Evolutionary conservation across 2,329 filamentous ascomycete species (phyloP).

Genomic region (Colletotrichum orbiculare): DNA sequence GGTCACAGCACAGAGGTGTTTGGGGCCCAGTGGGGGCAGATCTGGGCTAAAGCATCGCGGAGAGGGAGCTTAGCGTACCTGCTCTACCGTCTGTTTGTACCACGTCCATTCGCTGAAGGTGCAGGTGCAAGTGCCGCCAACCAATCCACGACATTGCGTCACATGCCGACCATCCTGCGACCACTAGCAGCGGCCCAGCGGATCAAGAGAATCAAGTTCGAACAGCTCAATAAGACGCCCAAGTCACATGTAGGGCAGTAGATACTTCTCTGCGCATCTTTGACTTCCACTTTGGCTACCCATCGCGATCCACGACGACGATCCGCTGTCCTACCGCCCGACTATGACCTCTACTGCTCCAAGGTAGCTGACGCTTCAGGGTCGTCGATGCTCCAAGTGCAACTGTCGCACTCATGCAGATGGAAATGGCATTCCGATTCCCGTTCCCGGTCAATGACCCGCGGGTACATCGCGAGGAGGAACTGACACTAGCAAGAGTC

Average conservation of each 20-base stretch:
- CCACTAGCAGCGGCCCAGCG: neutral
- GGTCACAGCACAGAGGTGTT: too few species aligned
- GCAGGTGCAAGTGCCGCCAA: slow-evolving; percentile 14
- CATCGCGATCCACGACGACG: slow-evolving; percentile 1
- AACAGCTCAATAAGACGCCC: slow-evolving; percentile 10
- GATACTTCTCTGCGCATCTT: neutral
- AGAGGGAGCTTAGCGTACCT: slow-evolving; percentile 18
- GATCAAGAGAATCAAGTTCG: slow-evolving; percentile 1
- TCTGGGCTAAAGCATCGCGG: slow-evolving; percentile 13
- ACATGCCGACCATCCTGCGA: slow-evolving; percentile 37
- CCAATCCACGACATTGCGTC: slow-evolving; percentile 38
- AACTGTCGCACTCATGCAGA: slow-evolving; percentile 14
- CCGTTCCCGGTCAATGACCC: slow-evolving; percentile 46
- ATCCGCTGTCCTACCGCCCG: neutral
- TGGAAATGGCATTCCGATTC: slow-evolving; percentile 53
- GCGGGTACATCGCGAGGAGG: slow-evolving; percentile 51
- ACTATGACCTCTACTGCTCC: slow-evolving; percentile 25
- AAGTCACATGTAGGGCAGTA: slow-evolving; percentile 22
- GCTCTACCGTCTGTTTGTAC: slow-evolving; percentile 1
- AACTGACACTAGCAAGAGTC: slow-evolving; percentile 47
- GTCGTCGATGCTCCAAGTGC: slow-evolving; percentile 25
- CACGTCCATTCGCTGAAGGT: slow-evolving; percentile 18
- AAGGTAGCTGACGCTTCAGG: slow-evolving; percentile 27
- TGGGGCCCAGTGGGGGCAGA: neutral
- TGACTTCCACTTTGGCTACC: neutral